Conservation (phyloP, 306 rosid genomes). For the Cicer pinnatifidum region DNA sequence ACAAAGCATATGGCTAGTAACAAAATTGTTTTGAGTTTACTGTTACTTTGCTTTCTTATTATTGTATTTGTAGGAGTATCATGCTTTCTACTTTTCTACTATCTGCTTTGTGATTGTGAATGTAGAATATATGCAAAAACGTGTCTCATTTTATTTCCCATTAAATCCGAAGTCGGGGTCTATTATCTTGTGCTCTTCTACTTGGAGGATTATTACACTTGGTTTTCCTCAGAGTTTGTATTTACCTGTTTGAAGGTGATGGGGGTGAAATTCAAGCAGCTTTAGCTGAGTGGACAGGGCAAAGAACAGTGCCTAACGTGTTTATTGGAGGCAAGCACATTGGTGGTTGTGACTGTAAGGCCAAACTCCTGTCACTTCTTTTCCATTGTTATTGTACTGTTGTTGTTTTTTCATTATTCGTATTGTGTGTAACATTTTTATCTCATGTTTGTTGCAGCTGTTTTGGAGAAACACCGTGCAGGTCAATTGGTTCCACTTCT, state of each 20-base stretch:
- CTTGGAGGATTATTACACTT: not conserved
- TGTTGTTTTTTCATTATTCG: not conserved
- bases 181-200: not conserved
- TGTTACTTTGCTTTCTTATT: constrained; percentile 20
- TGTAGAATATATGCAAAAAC: not conserved
- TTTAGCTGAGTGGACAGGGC: constrained; percentile 56
- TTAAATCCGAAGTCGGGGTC: not conserved
- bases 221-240: no score
- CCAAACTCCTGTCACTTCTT: not conserved
- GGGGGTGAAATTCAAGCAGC: constrained; percentile 69
- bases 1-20: no score
- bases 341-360: constrained; percentile 59
- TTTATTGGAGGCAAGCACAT: constrained; percentile 71
- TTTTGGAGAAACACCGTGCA: constrained; percentile 59
- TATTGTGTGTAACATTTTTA: not conserved
- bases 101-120: not conserved
- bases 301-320: constrained; percentile 71
- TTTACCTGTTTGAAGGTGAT: constrained; percentile 53
- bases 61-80: not conserved
- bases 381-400: not conserved
- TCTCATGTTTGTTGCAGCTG: constrained; percentile 53
- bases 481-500: constrained; percentile 77
- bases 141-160: not conserved
- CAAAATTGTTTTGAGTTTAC: not conserved
- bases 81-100: not conserved